Conservation (phyloP, 2,329 filamentous ascomycete species). For the Mollisia scopiformis region DNA sequence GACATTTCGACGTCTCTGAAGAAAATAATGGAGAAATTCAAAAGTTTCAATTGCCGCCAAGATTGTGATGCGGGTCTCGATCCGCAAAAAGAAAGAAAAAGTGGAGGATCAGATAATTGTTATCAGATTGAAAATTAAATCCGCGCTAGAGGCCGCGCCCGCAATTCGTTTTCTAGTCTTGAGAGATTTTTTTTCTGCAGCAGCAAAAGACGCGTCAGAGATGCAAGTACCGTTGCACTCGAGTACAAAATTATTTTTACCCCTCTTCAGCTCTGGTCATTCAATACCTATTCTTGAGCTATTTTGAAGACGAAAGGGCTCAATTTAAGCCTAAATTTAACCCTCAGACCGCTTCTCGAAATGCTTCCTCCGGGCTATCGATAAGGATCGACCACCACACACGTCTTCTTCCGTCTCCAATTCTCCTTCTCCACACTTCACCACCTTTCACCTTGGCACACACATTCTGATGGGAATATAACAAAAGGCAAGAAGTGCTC, state of each 20-base stretch:
- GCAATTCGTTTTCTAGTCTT: background rate
- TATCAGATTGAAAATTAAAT: constrained; percentile 5
- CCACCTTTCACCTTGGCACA: background rate
- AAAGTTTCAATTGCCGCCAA: background rate
- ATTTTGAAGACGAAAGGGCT: background rate
- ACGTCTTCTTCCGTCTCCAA: constrained; percentile 1
- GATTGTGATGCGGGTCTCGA: background rate
- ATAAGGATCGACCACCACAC: constrained; percentile 18
- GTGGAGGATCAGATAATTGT: constrained; percentile 5
- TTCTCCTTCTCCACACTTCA: constrained; percentile 11
- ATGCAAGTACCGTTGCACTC: constrained; percentile 1
- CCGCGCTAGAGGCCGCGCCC: constrained; percentile 6
- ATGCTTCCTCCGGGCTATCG: constrained; percentile 30
- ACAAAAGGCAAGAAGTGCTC: constrained; percentile 20
- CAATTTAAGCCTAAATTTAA: no score
- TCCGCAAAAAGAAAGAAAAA: background rate
- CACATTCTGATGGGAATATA: constrained; percentile 21
- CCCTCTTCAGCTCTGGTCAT: background rate
- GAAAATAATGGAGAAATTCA: constrained; percentile 11
- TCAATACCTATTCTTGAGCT: background rate
- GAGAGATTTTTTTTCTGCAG: constrained; percentile 2
- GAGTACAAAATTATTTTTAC: background rate
- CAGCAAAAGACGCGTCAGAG: no score
- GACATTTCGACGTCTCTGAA: constrained; percentile 18
- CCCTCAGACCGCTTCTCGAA: constrained; percentile 18